Conservation (phyloP, 1,284 basidiomycete species). For the Porodaedalea pini region DNA sequence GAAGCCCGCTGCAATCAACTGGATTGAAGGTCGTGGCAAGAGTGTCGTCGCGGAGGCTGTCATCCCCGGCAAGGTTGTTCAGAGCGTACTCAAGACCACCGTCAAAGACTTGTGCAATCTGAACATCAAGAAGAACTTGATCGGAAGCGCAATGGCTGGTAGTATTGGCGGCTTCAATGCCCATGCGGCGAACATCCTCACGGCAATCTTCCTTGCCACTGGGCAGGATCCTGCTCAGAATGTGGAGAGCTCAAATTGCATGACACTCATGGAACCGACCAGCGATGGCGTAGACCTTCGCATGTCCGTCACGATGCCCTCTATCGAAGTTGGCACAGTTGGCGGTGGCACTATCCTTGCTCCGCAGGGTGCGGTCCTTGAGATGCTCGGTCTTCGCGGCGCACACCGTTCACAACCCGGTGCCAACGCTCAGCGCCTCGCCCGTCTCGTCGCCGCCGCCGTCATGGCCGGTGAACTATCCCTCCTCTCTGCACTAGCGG, state of each 20-base stretch:
- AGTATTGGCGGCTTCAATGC: conserved; percentile 98
- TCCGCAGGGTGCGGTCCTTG: conserved; percentile 87
- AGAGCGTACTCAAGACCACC: conserved; percentile 92
- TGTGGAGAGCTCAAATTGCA: conserved; percentile 97
- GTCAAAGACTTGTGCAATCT: conserved; percentile 88
- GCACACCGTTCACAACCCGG: conserved; percentile 83
- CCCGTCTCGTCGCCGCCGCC: conserved; percentile 80
- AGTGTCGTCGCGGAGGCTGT: conserved; percentile 95
- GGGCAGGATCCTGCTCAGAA: conserved; percentile 99
- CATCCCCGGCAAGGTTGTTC: conserved; percentile 85
- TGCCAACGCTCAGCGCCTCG: conserved; percentile 82
- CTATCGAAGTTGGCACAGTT: conserved; percentile 94
- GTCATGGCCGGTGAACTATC: conserved; percentile 96
- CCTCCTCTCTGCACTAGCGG: conserved; percentile 85
- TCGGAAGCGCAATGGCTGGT: conserved; percentile 98
- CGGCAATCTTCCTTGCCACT: conserved; percentile 93
- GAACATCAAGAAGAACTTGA: conserved; percentile 96
- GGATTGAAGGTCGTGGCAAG: conserved; percentile 99
- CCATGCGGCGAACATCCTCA: conserved; percentile 96
- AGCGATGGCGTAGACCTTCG: conserved; percentile 91
- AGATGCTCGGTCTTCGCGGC: conserved; percentile 88
- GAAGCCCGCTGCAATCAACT: conserved; percentile 99
- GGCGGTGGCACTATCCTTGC: conserved; percentile 92
- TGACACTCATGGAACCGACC: conserved; percentile 97
- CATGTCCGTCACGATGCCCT: conserved; percentile 92